Evolutionary conservation across 1,284 basidiomycete genomes (phyloP), one percentile per base, ranked within the genome.

Genomic region (Austroboletus novae-zelandiae): DNA sequence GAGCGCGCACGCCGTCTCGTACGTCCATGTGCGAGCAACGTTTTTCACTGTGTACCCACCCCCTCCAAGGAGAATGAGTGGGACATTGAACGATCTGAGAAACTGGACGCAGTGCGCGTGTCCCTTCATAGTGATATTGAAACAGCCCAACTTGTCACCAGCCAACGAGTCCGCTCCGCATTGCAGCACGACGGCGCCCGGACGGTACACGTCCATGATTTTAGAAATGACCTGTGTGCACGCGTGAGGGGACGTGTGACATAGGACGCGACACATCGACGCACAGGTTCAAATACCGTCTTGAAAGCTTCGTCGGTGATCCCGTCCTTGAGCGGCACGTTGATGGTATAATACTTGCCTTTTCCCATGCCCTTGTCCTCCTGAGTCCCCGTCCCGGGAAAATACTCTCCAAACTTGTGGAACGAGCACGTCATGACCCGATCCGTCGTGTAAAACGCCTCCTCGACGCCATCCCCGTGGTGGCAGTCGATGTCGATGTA

Each of bases 401-500:
- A 99, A 70, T 93, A 99, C 63, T 98, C 94, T 20, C 96, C 95
- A 64, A 90, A 98, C 65, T 94, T 93, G 77, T 99, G 97, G 68
- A 99, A 97, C 37, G 89, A 89, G 67, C 86, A 86, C 4, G 96
- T 98, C 88, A 98, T 94, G 59, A 99, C 96, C 47, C 96, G 79
- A 67, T 99, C 91, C 4, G 94, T 98, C 23, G 92, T 94, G 70
- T 98, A 98, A 75, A 99, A 99, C 1, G 96, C 97, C 67, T 99
- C 96, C 64, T 99, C 96, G 32, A 99, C 96, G 17, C 96, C 97
- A 65, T 99, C 97, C 8, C 96, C 96, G 62, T 99, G 96, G 68
- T 98, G 96, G 50, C 94, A 94, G 70, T 99, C 96, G 51, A 99
- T 96, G 70, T 99, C 96, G 66, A 99, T 91, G 70, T 99, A 99